Evolutionary conservation across 768 basidiomycete species (phyloP).

Genomic region (Kwoniella bestiolae): DNA sequence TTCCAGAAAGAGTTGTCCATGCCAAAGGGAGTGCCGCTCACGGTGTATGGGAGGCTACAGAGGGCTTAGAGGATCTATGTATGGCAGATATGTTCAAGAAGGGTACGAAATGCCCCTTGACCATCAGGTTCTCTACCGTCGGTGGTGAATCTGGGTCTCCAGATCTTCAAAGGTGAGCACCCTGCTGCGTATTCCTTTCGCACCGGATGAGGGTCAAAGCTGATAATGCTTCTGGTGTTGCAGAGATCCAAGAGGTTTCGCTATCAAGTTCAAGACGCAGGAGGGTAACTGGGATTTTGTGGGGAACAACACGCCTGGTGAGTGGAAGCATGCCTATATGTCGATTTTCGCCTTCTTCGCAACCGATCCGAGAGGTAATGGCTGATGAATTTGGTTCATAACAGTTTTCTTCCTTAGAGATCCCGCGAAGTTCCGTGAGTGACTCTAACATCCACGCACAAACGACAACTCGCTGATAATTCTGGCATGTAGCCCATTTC

Average conservation of each 20-base stretch:
- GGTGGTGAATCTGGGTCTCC: slow-evolving; percentile 61
- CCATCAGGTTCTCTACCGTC: slow-evolving; percentile 59
- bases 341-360: not conserved
- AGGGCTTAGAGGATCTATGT: slow-evolving; percentile 58
- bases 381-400: not conserved
- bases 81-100: slow-evolving; percentile 58
- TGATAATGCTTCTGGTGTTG: not conserved
- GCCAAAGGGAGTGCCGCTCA: slow-evolving; percentile 71
- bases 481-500: slow-evolving; percentile 51
- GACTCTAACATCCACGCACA: not conserved
- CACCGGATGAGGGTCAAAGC: not conserved
- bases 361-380: not conserved
- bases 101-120: slow-evolving; percentile 55
- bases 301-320: slow-evolving; percentile 47
- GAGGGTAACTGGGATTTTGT: slow-evolving; percentile 61
- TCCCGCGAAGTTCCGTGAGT: slow-evolving; percentile 58
- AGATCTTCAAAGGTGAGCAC: slow-evolving; percentile 58
- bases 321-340: not conserved
- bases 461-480: not conserved
- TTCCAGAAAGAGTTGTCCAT: slow-evolving; percentile 59
- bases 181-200: not conserved
- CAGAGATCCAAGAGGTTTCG: slow-evolving; percentile 60
- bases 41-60: slow-evolving; percentile 59
- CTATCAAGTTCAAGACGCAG: slow-evolving; percentile 60
- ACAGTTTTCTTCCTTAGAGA: slow-evolving; percentile 38